A percentile compares a stretch with the other conserved stretches of the same genome.
Evolutionary conservation across 1,284 basidiomycete genomes (phyloP).

Genomic region (Rhodotorula sp.): DNA sequence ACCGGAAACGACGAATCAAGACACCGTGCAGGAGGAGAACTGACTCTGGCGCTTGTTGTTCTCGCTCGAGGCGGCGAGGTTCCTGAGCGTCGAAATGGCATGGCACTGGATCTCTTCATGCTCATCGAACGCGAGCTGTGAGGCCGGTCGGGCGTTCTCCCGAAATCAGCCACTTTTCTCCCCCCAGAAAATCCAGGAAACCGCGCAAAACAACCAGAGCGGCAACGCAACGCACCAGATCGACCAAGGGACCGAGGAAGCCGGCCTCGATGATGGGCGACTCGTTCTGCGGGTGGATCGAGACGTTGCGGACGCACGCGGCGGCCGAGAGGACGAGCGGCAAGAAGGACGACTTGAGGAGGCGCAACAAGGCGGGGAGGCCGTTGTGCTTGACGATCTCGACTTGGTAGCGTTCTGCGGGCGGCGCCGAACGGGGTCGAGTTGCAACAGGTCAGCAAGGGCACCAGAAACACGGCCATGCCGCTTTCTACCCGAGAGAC

Average conservation of each 20-base stretch:
- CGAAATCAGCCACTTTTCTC: background rate
- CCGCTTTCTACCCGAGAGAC: no score
- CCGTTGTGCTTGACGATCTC: conserved; percentile 98
- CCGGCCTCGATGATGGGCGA: conserved; percentile 99
- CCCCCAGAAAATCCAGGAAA: background rate
- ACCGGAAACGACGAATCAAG: no score
- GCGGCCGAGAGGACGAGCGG: conserved; percentile 99
- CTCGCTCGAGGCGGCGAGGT: conserved; percentile 94
- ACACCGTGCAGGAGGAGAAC: no score
- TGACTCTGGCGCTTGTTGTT: conserved; percentile 90
- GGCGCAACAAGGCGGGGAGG: conserved; percentile 84
- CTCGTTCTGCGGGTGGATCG: conserved; percentile 97
- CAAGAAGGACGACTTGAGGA: conserved; percentile 94
- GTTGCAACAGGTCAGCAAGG: no score
- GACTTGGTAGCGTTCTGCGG: conserved; percentile 89
- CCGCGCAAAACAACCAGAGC: no score
- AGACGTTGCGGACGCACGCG: conserved; percentile 98
- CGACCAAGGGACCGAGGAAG: conserved; percentile 94
- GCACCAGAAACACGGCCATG: no score
- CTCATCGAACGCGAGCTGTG: conserved; percentile 87
- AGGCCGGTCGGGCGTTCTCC: no score
- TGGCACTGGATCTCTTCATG: conserved; percentile 99
- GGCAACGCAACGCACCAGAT: conserved; percentile 55
- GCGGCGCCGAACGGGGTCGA: background rate
- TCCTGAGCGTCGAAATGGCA: conserved; percentile 96